Percentiles rank a stretch among this genome's conserved stretches.
phyloP scores from a whole-genome alignment of 352 stramenopile genomes.

The Globisporangium takayamanum region DNA sequence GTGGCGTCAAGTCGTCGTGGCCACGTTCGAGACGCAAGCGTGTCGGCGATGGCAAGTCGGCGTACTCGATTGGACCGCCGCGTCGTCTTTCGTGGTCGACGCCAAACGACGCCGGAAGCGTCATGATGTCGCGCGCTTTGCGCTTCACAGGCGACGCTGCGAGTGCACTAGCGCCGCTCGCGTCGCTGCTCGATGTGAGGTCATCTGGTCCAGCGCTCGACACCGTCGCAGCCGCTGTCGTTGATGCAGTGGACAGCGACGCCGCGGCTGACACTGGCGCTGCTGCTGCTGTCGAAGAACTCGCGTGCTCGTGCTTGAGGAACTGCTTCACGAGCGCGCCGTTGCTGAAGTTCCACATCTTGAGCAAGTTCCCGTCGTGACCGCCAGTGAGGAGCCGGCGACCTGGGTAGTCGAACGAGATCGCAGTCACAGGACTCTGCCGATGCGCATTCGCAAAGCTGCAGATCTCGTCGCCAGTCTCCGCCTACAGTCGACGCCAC shows the following conservation, averaged over 20 bases:
- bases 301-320: conserved; percentile 44
- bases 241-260: too few relatives aligned
- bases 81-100: conserved; percentile 48
- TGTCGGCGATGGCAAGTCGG: conserved; percentile 49
- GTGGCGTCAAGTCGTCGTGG: conserved; percentile 3
- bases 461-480: conserved; percentile 79
- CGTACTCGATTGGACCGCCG: conserved; percentile 27
- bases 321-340: conserved; percentile 81
- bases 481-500: conserved; percentile 17
- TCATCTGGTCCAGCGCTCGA: background rate
- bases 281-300: background rate
- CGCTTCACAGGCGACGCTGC: conserved; percentile 19
- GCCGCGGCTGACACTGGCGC: background rate
- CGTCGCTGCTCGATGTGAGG: background rate
- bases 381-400: conserved; percentile 73
- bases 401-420: conserved; percentile 77
- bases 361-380: conserved; percentile 69
- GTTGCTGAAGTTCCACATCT: conserved; percentile 91
- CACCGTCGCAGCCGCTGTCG: too few relatives aligned
- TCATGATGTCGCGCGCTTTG: conserved; percentile 57
- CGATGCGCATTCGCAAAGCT: conserved; percentile 70
- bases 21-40: conserved; percentile 19
- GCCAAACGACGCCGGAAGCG: conserved; percentile 51
- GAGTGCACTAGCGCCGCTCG: background rate
- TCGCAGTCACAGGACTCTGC: conserved; percentile 63